Conservation (phyloP, 768 basidiomycete species). For the Lactarius akahatsu region DNA sequence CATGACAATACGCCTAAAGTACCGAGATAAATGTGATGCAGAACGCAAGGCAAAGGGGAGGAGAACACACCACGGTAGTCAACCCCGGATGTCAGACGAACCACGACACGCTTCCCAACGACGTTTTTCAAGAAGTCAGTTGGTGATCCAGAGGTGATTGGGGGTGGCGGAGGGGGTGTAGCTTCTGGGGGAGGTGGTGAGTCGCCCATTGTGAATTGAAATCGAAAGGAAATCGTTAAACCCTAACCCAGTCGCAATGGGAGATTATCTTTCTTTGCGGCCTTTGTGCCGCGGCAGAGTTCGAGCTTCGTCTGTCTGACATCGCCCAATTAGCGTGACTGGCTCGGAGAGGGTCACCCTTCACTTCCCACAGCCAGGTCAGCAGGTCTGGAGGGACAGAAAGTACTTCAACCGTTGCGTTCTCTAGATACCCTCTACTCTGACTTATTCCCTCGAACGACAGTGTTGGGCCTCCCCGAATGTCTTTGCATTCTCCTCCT, state of each 20-base stretch:
- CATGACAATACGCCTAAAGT: slow-evolving; percentile 85
- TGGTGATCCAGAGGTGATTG: slow-evolving; percentile 67
- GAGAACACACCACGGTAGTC: slow-evolving; percentile 21
- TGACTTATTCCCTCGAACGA: neutral
- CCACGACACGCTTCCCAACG: slow-evolving; percentile 94
- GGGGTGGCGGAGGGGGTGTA: slow-evolving; percentile 48
- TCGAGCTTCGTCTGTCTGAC: neutral
- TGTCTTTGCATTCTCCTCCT: slow-evolving; percentile 10
- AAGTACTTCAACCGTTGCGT: neutral
- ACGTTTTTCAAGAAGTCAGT: slow-evolving; percentile 94
- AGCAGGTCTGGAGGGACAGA: neutral
- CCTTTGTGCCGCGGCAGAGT: neutral
- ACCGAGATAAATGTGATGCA: neutral
- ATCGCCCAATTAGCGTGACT: neutral
- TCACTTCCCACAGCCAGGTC: neutral
- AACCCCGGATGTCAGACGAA: slow-evolving; percentile 51
- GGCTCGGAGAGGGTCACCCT: neutral
- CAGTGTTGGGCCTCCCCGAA: neutral
- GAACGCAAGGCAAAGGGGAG: slow-evolving; percentile 8
- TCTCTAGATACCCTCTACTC: neutral
- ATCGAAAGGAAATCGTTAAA: neutral
- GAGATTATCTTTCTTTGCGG: neutral
- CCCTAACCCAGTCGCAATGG: neutral
- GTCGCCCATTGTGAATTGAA: slow-evolving; percentile 33
- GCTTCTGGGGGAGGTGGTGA: slow-evolving; percentile 42